These are phyloP conservation scores for Tetrapisispora namnaoensis DNA, from an alignment of 805 yeast species.

Conservation along the genomic window DNA sequence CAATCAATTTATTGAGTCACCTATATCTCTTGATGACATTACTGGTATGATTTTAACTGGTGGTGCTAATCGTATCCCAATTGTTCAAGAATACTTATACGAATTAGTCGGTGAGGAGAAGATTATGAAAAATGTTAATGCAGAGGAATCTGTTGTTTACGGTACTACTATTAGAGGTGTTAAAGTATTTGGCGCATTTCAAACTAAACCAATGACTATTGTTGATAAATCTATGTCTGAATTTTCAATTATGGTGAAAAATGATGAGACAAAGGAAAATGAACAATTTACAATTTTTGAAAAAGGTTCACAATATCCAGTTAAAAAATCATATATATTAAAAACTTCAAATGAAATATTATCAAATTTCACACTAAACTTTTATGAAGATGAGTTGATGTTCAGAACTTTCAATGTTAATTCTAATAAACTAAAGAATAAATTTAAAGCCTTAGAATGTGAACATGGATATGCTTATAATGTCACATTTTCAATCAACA, in stretches of 20 bases:
- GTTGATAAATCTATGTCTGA: constrained; percentile 45
- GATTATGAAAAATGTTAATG: constrained; percentile 77
- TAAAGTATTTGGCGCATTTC: constrained; percentile 53
- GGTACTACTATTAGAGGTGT: constrained; percentile 86
- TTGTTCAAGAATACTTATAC: constrained; percentile 56
- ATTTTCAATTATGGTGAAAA: constrained; percentile 30
- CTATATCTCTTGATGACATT: constrained; percentile 30
- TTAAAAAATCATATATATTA: constrained; percentile 25
- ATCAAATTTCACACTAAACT: constrained; percentile 27
- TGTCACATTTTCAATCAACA: constrained; percentile 38
- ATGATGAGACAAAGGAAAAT: constrained; percentile 19
- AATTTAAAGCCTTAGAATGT: constrained; percentile 32
- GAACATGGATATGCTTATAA: constrained; percentile 29
- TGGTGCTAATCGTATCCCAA: constrained; percentile 86
- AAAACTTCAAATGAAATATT: constrained; percentile 24
- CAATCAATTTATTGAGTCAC: constrained; percentile 21
- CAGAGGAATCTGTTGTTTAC: constrained; percentile 88
- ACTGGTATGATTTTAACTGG: constrained; percentile 74
- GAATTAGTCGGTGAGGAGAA: constrained; percentile 41
- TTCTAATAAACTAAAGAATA: constrained; percentile 25
- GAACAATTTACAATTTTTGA: constrained; percentile 35
- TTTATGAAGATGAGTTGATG: constrained; percentile 20
- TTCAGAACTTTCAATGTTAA: constrained; percentile 12
- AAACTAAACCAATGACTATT: constrained; percentile 47
- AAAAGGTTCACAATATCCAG: constrained; percentile 34